Percentiles rank a stretch among this genome's conserved stretches.
These are phyloP conservation scores for Stephania yunnanensis DNA, from an alignment of 164 flowering plant species.

Conservation along the genomic window DNA sequence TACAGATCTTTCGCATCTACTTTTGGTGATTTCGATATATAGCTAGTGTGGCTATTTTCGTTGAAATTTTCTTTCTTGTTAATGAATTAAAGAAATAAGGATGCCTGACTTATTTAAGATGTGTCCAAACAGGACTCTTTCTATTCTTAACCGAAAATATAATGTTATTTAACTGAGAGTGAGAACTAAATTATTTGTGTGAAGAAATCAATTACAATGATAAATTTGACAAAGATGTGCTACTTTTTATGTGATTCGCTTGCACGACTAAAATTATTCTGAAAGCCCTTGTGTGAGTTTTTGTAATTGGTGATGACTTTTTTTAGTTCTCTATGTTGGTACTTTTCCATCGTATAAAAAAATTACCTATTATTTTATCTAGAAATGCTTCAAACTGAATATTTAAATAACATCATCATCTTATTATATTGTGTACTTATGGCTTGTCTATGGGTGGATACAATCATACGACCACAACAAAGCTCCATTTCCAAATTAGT, in stretches of 20 bases:
- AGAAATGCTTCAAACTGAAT: background rate
- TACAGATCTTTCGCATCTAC: too few species aligned
- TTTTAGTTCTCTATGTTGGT: background rate
- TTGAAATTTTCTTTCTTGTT: too few species aligned
- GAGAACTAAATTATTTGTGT: background rate
- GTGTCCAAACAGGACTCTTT: background rate
- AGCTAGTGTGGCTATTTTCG: too few species aligned
- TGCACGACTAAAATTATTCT: background rate
- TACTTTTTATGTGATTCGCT: background rate
- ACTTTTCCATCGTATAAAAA: background rate
- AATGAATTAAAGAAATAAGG: too few species aligned
- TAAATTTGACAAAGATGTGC: background rate
- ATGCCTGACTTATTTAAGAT: too few species aligned
- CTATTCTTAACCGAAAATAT: background rate
- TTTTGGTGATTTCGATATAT: too few species aligned
- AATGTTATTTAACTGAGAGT: background rate
- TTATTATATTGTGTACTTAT: too few species aligned
- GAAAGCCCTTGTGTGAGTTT: background rate
- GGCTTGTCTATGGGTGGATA: background rate
- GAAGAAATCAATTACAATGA: background rate
- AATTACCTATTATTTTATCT: background rate
- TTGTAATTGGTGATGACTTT: background rate
- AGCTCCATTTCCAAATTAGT: too few species aligned
- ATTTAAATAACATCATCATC: background rate
- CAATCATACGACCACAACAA: too few species aligned